A percentile compares a stretch with the other conserved stretches of the same genome.
Conservation (phyloP, 805 yeast genomes). For the Kuraishia cidri region DNA sequence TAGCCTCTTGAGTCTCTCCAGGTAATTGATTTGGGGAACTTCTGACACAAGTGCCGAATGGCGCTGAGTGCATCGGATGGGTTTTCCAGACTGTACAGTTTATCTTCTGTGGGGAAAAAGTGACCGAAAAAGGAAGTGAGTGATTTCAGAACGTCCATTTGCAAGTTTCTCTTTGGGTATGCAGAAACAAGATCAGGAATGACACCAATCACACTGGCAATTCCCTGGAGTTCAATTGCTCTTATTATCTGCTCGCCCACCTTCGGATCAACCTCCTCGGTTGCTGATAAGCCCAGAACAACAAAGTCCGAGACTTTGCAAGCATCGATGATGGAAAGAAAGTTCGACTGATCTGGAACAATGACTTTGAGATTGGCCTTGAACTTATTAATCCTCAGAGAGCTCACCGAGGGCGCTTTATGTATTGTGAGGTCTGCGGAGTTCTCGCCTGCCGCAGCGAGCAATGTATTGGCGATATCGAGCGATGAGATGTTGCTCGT, state of each 20-base stretch:
- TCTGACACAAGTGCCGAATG: constrained; percentile 72
- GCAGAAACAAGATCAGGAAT: constrained; percentile 62
- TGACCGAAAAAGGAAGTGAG: constrained; percentile 59
- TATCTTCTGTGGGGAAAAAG: constrained; percentile 76
- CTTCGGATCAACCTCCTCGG: constrained; percentile 67
- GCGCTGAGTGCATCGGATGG: constrained; percentile 65
- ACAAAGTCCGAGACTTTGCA: constrained; percentile 87
- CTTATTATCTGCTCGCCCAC: constrained; percentile 87
- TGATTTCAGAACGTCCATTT: constrained; percentile 58
- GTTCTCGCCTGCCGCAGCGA: constrained; percentile 26
- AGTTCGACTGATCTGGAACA: constrained; percentile 58
- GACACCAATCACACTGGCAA: constrained; percentile 72
- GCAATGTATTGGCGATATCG: constrained; percentile 42
- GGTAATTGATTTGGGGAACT: constrained; percentile 71
- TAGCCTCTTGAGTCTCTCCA: constrained; percentile 97
- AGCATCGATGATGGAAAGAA: constrained; percentile 71
- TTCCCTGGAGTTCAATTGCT: constrained; percentile 87
- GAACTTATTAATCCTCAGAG: constrained; percentile 52
- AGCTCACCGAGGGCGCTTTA: constrained; percentile 29
- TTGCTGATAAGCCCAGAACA: constrained; percentile 82
- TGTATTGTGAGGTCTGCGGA: constrained; percentile 16
- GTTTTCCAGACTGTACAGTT: constrained; percentile 61
- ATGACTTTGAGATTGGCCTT: constrained; percentile 69
- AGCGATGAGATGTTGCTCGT: constrained; percentile 58
- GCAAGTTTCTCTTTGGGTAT: constrained; percentile 69